phyloP scores from a whole-genome alignment of 768 basidiomycete species.

The Phlegmacium glaucopus region DNA sequence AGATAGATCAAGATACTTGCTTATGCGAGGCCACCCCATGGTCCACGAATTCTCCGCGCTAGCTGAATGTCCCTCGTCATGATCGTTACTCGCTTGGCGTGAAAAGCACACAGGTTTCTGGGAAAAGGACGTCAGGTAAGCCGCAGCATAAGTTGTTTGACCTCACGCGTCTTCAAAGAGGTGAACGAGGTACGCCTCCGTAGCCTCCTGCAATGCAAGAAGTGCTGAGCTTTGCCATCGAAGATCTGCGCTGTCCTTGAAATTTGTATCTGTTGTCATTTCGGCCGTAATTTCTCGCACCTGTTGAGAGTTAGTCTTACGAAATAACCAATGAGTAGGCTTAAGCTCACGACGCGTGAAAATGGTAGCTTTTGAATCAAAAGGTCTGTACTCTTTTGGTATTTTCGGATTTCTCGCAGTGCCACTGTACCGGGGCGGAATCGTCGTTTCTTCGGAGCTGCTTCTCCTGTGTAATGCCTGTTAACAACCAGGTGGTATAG shows the following conservation, averaged over 20 bases:
- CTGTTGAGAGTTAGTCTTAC: conserved; percentile 24
- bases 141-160: neutral
- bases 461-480: conserved; percentile 12
- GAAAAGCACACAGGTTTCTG: conserved; percentile 95
- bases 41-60: conserved; percentile 90
- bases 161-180: conserved; percentile 98
- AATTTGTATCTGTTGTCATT: conserved; percentile 77
- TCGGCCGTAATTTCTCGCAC: conserved; percentile 94
- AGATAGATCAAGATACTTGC: conserved; percentile 10
- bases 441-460: conserved; percentile 49
- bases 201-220: conserved; percentile 93
- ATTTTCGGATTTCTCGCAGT: conserved; percentile 88
- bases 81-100: conserved; percentile 96
- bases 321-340: neutral
- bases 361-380: conserved; percentile 88
- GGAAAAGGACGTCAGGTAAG: conserved; percentile 2
- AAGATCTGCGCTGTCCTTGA: conserved; percentile 55
- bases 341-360: conserved; percentile 74
- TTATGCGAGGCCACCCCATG: conserved; percentile 74
- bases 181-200: conserved; percentile 92
- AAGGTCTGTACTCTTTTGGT: conserved; percentile 91
- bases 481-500: conserved; percentile 9
- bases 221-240: conserved; percentile 97
- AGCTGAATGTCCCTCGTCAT: conserved; percentile 98
- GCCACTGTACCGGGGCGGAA: conserved; percentile 91